Base-by-base conservation (phyloP, 176 grass and related monocot species). In the Zea luxurians region DNA sequence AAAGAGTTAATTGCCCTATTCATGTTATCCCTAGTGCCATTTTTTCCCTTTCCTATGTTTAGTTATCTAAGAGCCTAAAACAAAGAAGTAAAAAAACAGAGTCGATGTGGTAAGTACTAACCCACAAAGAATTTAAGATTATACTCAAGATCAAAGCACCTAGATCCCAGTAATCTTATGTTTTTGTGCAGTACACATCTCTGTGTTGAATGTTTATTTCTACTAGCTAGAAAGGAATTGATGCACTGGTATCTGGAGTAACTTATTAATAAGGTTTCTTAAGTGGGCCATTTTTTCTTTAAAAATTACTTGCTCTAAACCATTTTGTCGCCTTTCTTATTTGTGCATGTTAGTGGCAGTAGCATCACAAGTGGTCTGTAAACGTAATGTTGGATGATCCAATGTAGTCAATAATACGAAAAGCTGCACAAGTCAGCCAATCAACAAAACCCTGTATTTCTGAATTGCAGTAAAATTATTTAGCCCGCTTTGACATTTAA, bases 211-310 rank as follows among this genome's bases (percentile, higher is more conserved):
- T 78, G 5, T 49, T 37, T 6, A 73, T 13, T 16, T 76, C 0
- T 20, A 54, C 27, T 20, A 54, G 4, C 36, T 20, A 68, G 75
- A 5, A 75, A 10, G 57, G 63, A 80, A 76, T 54, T 53, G 40
- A 6, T 53, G 13, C 4, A 18, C 4, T 13, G 6, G 6, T 41
- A 65, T 48, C 11, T 71, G 17, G 27, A 71, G 11, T 37, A 72
- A 58, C 2, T 16, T 35, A 50, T 13, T 13, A 15, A 48, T 1
- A 1, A 43, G 48, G 18, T 48, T 68, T 48, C 41, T 59, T 40
- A 45, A 58, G 58, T 59, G 40, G 35, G 54, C 47, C 3, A 10
- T 11, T 5, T 59, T 34, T 58, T 55, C 0, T 20, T 3, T 5
- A 37, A 44, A 3, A 13, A 0, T 53, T 41, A 37, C 46, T 41